Percentiles rank a stretch among this genome's conserved stretches.
These are phyloP conservation scores for Yarrowia porcina DNA, from an alignment of 805 yeast genomes.

Conservation along the genomic window DNA sequence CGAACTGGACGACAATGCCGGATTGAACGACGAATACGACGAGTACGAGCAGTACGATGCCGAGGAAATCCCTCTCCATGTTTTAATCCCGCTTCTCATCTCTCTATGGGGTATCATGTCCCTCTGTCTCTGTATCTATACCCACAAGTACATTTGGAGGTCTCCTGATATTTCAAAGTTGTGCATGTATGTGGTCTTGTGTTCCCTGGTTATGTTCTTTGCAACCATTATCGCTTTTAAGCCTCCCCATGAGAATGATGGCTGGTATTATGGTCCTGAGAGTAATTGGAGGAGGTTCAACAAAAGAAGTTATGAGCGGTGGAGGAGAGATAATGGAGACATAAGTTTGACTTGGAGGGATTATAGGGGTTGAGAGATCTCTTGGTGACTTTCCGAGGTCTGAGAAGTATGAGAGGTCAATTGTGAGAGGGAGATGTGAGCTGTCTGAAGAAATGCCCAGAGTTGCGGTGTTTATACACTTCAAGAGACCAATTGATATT, in stretches of 20 bases:
- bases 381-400: too few species aligned
- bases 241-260: slow-evolving; percentile 11
- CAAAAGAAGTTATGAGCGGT: neutral
- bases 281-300: slow-evolving; percentile 20
- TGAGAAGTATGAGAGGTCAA: too few species aligned
- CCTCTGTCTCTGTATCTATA: slow-evolving; percentile 1
- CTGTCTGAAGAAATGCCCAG: too few species aligned
- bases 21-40: neutral
- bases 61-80: neutral
- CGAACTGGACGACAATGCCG: neutral
- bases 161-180: neutral
- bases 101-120: slow-evolving; percentile 14
- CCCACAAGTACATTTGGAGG: slow-evolving; percentile 1
- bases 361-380: neutral
- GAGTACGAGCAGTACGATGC: neutral
- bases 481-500: too few species aligned
- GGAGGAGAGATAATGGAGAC: neutral
- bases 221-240: slow-evolving; percentile 8
- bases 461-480: too few species aligned
- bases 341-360: neutral
- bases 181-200: slow-evolving; percentile 13
- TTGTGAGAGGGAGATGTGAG: too few species aligned
- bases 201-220: neutral
- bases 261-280: neutral
- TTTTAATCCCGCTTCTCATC: neutral